These are phyloP conservation scores for Balansia obtecta DNA, from an alignment of 2,329 filamentous ascomycete genomes.

Conservation along the genomic window DNA sequence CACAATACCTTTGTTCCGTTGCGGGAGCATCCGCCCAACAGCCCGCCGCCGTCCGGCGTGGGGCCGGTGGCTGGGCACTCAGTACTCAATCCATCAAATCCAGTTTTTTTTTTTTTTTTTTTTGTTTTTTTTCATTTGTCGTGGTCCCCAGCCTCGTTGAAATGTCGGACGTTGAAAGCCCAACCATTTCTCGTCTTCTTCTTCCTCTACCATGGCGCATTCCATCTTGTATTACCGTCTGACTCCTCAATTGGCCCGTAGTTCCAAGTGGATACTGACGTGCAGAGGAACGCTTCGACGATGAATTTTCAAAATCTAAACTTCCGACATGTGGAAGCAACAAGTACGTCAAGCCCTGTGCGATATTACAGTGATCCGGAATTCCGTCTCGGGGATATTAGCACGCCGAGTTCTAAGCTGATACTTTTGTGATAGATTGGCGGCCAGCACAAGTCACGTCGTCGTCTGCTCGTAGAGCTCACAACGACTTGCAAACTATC, in stretches of 20 bases:
- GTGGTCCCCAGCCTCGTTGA: slow-evolving; percentile 15
- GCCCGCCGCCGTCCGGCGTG: slow-evolving; percentile 2
- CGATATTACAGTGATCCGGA: neutral
- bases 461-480: neutral
- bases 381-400: neutral
- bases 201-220: slow-evolving; percentile 17
- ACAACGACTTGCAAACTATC: neutral
- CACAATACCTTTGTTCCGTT: neutral
- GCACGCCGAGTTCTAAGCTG: slow-evolving; percentile 1
- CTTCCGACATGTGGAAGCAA: slow-evolving; percentile 24
- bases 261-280: slow-evolving; percentile 19
- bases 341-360: slow-evolving; percentile 15
- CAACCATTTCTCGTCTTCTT: slow-evolving; percentile 18
- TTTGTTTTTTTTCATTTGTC: neutral
- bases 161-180: slow-evolving; percentile 13
- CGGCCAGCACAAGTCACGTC: slow-evolving; percentile 3
- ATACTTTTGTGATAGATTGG: slow-evolving; percentile 6
- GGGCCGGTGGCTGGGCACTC: slow-evolving; percentile 7
- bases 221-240: slow-evolving; percentile 18
- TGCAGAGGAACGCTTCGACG: slow-evolving; percentile 13
- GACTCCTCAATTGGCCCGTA: slow-evolving; percentile 22
- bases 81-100: neutral
- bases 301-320: slow-evolving; percentile 27
- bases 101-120: too few species aligned
- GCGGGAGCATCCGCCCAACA: slow-evolving; percentile 2